phyloP scores from a whole-genome alignment of 2,329 filamentous ascomycete species.

The Graphium sp. region DNA sequence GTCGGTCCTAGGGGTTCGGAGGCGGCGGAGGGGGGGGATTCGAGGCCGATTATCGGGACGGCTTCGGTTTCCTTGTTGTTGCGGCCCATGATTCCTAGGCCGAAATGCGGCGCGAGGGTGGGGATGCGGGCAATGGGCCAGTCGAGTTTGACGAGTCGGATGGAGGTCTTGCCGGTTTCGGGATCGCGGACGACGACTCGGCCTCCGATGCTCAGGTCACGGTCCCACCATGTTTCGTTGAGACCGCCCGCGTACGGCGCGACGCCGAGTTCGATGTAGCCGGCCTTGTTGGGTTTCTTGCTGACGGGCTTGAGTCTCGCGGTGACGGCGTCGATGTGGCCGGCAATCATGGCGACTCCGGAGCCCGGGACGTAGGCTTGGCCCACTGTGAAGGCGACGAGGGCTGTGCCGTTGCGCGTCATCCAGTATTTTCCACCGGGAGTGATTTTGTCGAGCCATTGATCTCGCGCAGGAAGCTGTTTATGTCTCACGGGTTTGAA shows the following conservation, averaged over 20 bases:
- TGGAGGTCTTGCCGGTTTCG: conserved; percentile 56
- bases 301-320: conserved; percentile 84
- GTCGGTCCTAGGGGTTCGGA: conserved; percentile 38
- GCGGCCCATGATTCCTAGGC: conserved; percentile 48
- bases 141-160: conserved; percentile 74
- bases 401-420: conserved; percentile 67
- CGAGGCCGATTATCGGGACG: conserved; percentile 83
- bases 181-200: conserved; percentile 68
- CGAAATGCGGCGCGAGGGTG: conserved; percentile 87
- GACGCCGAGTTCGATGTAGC: conserved; percentile 78
- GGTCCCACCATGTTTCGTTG: conserved; percentile 91
- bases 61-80: conserved; percentile 84
- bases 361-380: conserved; percentile 68
- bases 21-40: conserved; percentile 30
- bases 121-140: conserved; percentile 87
- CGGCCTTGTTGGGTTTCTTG: conserved; percentile 65
- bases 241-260: conserved; percentile 83
- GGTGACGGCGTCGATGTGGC: conserved; percentile 85
- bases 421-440: conserved; percentile 79
- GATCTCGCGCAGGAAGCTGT: conserved; percentile 60
- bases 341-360: conserved; percentile 74
- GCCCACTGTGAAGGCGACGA: conserved; percentile 77
- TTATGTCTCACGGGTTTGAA: background rate
- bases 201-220: conserved; percentile 81
- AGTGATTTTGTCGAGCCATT: conserved; percentile 57